These are phyloP conservation scores for Ceratocystis huliohia DNA, from an alignment of 2,329 filamentous ascomycete genomes.

Conservation along the genomic window DNA sequence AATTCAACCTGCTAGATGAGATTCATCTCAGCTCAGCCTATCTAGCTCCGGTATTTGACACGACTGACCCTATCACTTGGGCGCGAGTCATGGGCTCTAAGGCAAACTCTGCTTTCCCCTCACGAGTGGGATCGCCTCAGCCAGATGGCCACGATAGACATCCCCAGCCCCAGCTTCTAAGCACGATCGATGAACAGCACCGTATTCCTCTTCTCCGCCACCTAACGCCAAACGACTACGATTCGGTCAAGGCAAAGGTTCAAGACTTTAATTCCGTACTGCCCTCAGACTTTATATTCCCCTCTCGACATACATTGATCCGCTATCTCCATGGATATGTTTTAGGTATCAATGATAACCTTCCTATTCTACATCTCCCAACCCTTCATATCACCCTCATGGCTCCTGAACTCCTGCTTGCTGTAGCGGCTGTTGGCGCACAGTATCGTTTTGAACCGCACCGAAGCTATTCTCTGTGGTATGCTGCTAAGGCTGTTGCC, in stretches of 20 bases:
- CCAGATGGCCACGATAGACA: conserved; percentile 37
- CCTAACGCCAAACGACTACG: conserved; percentile 43
- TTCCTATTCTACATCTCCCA: conserved; percentile 52
- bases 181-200: conserved; percentile 27
- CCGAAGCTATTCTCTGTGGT: conserved; percentile 47
- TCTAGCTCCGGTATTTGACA: conserved; percentile 12
- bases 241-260: conserved; percentile 44
- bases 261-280: conserved; percentile 49
- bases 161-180: conserved; percentile 17
- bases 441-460: conserved; percentile 52
- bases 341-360: conserved; percentile 48
- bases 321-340: conserved; percentile 60
- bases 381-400: conserved; percentile 51
- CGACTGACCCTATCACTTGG: conserved; percentile 17
- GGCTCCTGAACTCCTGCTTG: conserved; percentile 55
- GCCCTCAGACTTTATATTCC: conserved; percentile 51
- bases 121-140: conserved; percentile 41
- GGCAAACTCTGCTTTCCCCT: conserved; percentile 40
- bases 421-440: conserved; percentile 54
- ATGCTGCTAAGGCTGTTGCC: conserved; percentile 45
- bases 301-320: conserved; percentile 55
- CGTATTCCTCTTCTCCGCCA: conserved; percentile 31
- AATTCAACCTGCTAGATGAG: conserved; percentile 14
- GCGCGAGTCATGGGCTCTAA: conserved; percentile 30
- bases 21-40: conserved; percentile 8